A percentile compares a stretch with the other conserved stretches of the same genome.
These are phyloP conservation scores for Pleurotus cornucopiae DNA, from an alignment of 768 basidiomycete species.

Conservation along the genomic window DNA sequence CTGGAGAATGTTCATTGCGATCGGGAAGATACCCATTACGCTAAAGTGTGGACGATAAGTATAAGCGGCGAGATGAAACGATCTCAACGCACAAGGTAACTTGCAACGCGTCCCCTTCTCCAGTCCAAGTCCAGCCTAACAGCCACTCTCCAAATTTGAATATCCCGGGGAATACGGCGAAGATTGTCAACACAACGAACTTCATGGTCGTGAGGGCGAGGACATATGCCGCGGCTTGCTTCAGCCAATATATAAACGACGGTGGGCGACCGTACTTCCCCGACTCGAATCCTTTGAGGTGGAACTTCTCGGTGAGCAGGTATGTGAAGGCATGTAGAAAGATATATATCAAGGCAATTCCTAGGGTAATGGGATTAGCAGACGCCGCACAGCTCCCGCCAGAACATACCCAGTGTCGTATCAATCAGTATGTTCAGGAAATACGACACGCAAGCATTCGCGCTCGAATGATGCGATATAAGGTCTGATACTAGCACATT, in stretches of 20 bases:
- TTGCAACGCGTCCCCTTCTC: constrained; percentile 59
- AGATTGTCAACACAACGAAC: constrained; percentile 74
- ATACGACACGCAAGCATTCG: constrained; percentile 89
- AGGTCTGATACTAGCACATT: constrained; percentile 80
- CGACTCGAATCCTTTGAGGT: constrained; percentile 74
- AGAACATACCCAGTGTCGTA: constrained; percentile 75
- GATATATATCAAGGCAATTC: constrained; percentile 80
- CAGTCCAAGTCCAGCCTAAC: constrained; percentile 70
- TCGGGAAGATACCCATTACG: constrained; percentile 90
- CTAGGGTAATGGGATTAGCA: constrained; percentile 33
- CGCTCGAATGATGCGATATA: constrained; percentile 61
- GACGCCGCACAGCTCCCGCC: neutral
- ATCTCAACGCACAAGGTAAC: constrained; percentile 69
- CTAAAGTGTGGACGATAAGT: constrained; percentile 27
- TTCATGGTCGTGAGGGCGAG: constrained; percentile 85
- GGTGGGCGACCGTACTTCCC: constrained; percentile 91
- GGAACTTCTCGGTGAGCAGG: constrained; percentile 58
- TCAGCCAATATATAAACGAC: constrained; percentile 62
- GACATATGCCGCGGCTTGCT: constrained; percentile 81
- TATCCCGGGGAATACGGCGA: constrained; percentile 67
- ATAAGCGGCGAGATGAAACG: neutral
- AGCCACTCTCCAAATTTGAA: constrained; percentile 83
- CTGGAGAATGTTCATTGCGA: constrained; percentile 83
- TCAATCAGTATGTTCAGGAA: constrained; percentile 92
- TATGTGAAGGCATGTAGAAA: constrained; percentile 61